Percentiles rank a stretch among this genome's conserved stretches.
phyloP scores from a whole-genome alignment of 106 monocot species.

The Dendrobium catenatum region DNA sequence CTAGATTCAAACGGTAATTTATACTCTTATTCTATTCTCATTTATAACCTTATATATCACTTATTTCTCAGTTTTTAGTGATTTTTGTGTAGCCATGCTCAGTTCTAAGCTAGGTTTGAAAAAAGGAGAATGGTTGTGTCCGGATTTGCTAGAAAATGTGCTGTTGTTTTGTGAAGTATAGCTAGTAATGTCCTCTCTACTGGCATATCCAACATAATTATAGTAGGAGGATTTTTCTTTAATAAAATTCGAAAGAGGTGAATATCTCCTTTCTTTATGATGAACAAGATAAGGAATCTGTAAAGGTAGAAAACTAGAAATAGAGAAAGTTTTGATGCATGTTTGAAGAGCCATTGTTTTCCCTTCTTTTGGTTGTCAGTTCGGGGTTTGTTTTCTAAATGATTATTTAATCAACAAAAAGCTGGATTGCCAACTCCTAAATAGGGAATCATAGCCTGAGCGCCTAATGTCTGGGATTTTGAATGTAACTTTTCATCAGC shows the following conservation, averaged over 20 bases:
- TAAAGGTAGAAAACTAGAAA: not conserved
- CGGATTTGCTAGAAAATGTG: not conserved
- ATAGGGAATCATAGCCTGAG: not conserved
- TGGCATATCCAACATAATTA: not conserved
- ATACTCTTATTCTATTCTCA: slow-evolving; percentile 1
- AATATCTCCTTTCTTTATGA: not conserved
- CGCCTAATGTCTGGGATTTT: not conserved
- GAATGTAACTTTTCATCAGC: not conserved
- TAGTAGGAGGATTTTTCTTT: not conserved
- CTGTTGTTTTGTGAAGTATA: not conserved
- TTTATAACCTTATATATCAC: not conserved
- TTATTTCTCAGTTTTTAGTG: not conserved
- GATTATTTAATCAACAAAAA: not conserved
- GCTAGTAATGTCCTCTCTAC: not conserved
- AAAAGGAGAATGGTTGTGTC: not conserved
- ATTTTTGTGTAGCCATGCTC: not conserved
- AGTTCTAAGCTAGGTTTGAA: not conserved
- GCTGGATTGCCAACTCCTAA: not conserved
- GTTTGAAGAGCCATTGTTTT: not conserved
- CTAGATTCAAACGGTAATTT: slow-evolving; percentile 60
- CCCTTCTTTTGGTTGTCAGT: not conserved
- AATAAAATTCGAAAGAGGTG: not conserved
- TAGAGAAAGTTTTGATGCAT: not conserved
- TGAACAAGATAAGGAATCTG: not conserved
- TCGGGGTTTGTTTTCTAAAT: not conserved